A percentile compares a stretch with the other conserved stretches of the same genome.
Evolutionary conservation across 441 rosid genomes (phyloP).

Genomic region (Erodium texanum): DNA sequence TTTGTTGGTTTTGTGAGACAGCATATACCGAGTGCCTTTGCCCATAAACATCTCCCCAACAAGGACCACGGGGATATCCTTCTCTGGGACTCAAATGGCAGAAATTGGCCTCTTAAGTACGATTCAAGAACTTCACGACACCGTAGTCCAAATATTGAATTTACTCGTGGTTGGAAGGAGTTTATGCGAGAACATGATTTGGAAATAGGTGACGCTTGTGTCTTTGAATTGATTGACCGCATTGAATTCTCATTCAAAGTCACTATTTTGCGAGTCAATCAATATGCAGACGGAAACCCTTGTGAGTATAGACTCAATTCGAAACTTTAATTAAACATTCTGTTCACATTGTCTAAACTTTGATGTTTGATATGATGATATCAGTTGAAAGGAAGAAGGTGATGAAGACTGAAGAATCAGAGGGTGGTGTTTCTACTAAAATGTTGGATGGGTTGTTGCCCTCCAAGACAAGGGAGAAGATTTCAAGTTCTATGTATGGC

Average conservation of each 20-base stretch:
- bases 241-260: constrained; percentile 12
- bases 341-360: background rate
- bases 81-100: constrained; percentile 17
- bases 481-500: too few relatives aligned
- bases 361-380: background rate
- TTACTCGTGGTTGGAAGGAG: constrained; percentile 19
- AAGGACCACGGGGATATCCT: background rate
- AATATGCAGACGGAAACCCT: background rate
- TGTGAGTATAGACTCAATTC: background rate
- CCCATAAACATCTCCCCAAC: constrained; percentile 5
- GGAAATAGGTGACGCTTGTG: constrained; percentile 26
- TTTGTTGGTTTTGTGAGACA: constrained; percentile 5
- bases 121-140: background rate
- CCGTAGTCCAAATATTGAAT: background rate
- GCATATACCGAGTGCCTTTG: constrained; percentile 15
- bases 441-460: too few relatives aligned
- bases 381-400: background rate
- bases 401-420: constrained; percentile 5
- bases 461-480: too few relatives aligned
- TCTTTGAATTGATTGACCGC: constrained; percentile 18
- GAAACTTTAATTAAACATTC: background rate
- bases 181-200: constrained; percentile 19
- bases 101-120: constrained; percentile 18
- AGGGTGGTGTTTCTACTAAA: too few relatives aligned
- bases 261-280: constrained; percentile 4